Evolutionary conservation across 768 basidiomycete species (phyloP).

Genomic region (Exidia glandulosa): DNA sequence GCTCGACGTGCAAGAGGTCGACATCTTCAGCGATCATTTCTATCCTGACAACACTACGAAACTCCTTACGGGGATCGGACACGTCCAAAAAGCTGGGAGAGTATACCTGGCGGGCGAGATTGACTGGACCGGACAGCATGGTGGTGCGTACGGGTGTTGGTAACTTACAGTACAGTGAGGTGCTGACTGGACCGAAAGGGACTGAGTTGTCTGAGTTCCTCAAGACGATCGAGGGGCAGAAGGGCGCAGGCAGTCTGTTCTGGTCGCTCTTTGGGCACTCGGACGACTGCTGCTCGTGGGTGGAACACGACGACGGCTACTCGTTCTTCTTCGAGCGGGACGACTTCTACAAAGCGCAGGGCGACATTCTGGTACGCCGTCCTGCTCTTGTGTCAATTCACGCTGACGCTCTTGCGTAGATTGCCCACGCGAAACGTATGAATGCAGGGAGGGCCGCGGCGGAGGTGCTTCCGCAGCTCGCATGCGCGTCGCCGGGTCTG

Average conservation of each 20-base stretch:
- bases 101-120: slow-evolving; percentile 18
- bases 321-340: slow-evolving; percentile 9
- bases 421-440: background rate
- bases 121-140: slow-evolving; percentile 13
- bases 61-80: slow-evolving; percentile 5
- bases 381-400: background rate
- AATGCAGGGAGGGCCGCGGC: background rate
- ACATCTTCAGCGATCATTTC: slow-evolving; percentile 10
- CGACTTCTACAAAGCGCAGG: slow-evolving; percentile 1
- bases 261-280: slow-evolving; percentile 20
- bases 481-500: background rate
- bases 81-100: slow-evolving; percentile 6
- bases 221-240: slow-evolving; percentile 6
- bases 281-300: slow-evolving; percentile 11
- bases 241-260: slow-evolving; percentile 14
- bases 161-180: background rate
- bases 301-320: slow-evolving; percentile 16
- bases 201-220: slow-evolving; percentile 10
- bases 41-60: slow-evolving; percentile 8
- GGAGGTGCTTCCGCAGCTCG: background rate
- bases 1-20: slow-evolving; percentile 7
- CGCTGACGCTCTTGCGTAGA: background rate
- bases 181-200: slow-evolving; percentile 7
- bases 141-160: background rate
- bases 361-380: slow-evolving; percentile 6